Conservation (phyloP, 805 yeast genomes). For the Metschnikowia gelsemii region DNA sequence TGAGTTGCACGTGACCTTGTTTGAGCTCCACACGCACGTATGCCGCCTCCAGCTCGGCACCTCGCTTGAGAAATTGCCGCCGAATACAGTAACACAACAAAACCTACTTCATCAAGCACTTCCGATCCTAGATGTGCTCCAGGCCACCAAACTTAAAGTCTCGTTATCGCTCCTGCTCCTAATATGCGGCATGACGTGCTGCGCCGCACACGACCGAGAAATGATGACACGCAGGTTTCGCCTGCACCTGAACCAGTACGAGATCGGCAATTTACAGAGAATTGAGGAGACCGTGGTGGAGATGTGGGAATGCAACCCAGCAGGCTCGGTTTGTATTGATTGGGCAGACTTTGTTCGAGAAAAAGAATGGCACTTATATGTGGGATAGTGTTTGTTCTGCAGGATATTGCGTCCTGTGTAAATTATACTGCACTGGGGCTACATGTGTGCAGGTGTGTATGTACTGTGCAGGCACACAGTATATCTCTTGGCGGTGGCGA, state of each 20-base stretch:
- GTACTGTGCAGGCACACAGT: too few species aligned
- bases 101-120: constrained; percentile 15
- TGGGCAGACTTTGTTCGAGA: constrained; percentile 20
- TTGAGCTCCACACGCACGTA: constrained; percentile 17
- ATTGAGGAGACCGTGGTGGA: constrained; percentile 20
- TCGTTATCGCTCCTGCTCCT: constrained; percentile 22
- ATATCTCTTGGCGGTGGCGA: too few species aligned
- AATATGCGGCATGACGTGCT: constrained; percentile 34
- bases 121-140: constrained; percentile 13
- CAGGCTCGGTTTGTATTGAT: constrained; percentile 18
- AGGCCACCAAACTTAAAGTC: constrained; percentile 15
- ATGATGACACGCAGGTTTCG: constrained; percentile 22
- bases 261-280: constrained; percentile 21
- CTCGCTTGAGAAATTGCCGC: constrained; percentile 14
- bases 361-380: constrained; percentile 22
- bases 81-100: constrained; percentile 15
- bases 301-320: constrained; percentile 19
- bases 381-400: constrained; percentile 13
- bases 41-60: constrained; percentile 18
- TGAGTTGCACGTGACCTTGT: constrained; percentile 15
- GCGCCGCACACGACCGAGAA: constrained; percentile 25
- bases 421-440: neutral
- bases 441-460: too few species aligned
- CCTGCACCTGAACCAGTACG: constrained; percentile 24
- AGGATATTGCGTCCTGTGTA: too few species aligned